Base-by-base conservation (phyloP, 306 rosid genomes). In the Luffa acutangula region DNA sequence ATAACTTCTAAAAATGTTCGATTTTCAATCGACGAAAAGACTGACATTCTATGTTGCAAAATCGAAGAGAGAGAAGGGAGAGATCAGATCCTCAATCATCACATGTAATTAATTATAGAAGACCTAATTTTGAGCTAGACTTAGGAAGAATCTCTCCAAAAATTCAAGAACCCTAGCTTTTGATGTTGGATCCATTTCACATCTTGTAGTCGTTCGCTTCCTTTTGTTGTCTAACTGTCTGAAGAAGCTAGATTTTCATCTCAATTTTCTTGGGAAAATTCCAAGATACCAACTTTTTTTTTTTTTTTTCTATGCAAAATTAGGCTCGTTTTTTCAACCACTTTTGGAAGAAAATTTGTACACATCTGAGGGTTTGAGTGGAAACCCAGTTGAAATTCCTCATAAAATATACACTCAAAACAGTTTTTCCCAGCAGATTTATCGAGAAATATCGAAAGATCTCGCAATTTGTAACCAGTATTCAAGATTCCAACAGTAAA, bases 141-240 rank as follows among this genome's bases (percentile, higher is more conserved):
- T 7, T 48, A 2, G 59, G 60, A 45, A 21, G 17, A 15, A 79
- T 10, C 36, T 9, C 33, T n/a, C 63, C 12, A 9, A 66, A 3
- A 66, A 66, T 8, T 63, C 11, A 84, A 85, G 86, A 89, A 87
- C 92, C 92, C 92, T 89, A 78, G 58, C 13, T 53, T 14, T 48
- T 63, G 9, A 12, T 2, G 20, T 53, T 17, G 20, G 67, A 60
- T 36, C 71, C 20, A 34, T 60, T 60, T 36, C 64, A 58, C 64
- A 20, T 58, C 64, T 58, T 5, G 33, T 18, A 54, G 21, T 8
- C 21, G 9, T n/a, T 54, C 60, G 18, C 60, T n/a, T 17, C 25
- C 60, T 54, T 54, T 39, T 39, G 58, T 17, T 53, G 4, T 18
- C 15, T 53, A 2, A 17, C 7, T 11, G 31, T 60, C 66, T 25